Conservation (phyloP, 176 grass and related monocot species). For the Avena insularis region DNA sequence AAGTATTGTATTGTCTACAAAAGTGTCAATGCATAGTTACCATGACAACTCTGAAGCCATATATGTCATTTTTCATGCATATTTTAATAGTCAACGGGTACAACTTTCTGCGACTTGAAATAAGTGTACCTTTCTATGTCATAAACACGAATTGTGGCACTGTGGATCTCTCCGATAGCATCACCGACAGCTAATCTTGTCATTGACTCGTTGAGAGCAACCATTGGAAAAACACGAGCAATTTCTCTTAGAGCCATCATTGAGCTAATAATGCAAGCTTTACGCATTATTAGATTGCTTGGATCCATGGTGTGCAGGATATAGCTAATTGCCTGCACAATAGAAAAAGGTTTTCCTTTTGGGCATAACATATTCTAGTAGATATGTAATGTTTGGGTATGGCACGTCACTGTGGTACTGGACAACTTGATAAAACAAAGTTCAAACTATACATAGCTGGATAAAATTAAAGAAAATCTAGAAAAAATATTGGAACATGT, state of each 20-base stretch:
- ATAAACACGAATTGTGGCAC: constrained; percentile 82
- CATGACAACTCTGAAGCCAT: constrained; percentile 15
- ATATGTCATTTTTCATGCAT: constrained; percentile 4
- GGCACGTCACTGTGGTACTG: background rate
- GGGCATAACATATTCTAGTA: constrained; percentile 1
- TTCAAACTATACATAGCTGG: constrained; percentile 18
- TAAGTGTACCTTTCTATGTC: constrained; percentile 85
- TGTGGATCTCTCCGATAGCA: constrained; percentile 92
- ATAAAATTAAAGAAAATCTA: background rate
- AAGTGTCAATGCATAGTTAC: background rate
- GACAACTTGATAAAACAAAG: background rate
- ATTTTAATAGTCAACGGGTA: constrained; percentile 22
- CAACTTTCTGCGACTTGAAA: constrained; percentile 32
- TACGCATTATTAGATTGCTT: constrained; percentile 97
- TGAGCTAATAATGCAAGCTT: constrained; percentile 81
- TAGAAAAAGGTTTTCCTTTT: constrained; percentile 6
- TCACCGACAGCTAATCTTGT: constrained; percentile 88
- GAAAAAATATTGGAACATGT: background rate
- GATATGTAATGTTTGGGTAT: background rate
- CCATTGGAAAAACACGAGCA: constrained; percentile 93
- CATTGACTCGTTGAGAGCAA: constrained; percentile 83
- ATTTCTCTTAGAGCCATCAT: constrained; percentile 98
- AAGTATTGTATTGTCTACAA: constrained; percentile 20
- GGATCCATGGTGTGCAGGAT: constrained; percentile 98
- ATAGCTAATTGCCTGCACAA: constrained; percentile 69